Evolutionary conservation across 495 filamentous ascomycete species (phyloP), one percentile per base, ranked within the genome.

Genomic region (Sabuloglossum arenarium): DNA sequence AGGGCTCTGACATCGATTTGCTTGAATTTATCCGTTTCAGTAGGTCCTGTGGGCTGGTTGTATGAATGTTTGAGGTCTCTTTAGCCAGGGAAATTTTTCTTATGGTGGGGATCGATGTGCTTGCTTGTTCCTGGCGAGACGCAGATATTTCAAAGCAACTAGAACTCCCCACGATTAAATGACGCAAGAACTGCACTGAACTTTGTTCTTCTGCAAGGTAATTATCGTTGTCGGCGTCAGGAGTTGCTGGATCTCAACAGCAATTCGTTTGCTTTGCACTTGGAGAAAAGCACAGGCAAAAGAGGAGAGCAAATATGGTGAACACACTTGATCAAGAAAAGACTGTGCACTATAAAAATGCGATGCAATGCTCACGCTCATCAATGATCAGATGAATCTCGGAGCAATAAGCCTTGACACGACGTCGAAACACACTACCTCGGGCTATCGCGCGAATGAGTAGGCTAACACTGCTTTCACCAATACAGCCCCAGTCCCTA

Each of bases 361-460:
- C 47, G 28, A 51, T n/a, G n/a, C n/a, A n/a, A n/a, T n/a, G n/a
- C n/a, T n/a, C n/a, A n/a, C 47, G 6, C 28, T 19, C 47, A 30
- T 51, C 47, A 51, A 51, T 51, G 47, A 51, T 51, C 47, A 51
- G 47, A n/a, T 49, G 45, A 51, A 51, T 4, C 28, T 29, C 47
- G 23, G 25, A 51, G 25, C 23, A 29, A 8, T 30, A 4, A 19
- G 11, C 9, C 14, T 51, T 19, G 47, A 29, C 4, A 51, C 3
- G 16, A 37, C 47, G 12, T 51, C 24, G 47, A 51, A 30, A 29
- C 47, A 29, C 6, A n/a, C n/a, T 51, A 51, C 47, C 47, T 51
- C 47, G 47, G 47, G 28, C 47, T 3, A 27, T 23, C 5, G 25
- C 47, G 12, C 3, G 8, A 30, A 6, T 23, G 3, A 8, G 19